Evolutionary conservation across 2,329 filamentous ascomycete species (phyloP), one percentile per base, ranked within the genome.

Genomic region (Dothidotthia symphoricarpi): DNA sequence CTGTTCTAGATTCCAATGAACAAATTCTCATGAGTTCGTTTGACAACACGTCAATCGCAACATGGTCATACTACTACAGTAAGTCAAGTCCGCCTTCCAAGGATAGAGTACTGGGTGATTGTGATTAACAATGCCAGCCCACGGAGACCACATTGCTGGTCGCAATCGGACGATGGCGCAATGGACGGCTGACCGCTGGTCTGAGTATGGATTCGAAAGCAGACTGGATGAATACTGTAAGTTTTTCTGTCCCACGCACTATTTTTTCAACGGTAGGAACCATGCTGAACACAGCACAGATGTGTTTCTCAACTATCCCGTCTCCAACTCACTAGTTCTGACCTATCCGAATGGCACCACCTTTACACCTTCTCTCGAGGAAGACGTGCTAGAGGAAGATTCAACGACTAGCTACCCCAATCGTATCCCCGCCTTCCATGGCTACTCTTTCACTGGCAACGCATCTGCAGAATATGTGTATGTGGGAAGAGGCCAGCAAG

Each of bases 391-490:
- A 10, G 56, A 43, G 28, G 61, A 58, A 28, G 65, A 67, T 30
- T 52, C 57, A 2, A 64, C 59, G 1, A 63, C 64, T 1, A 59
- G 61, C 42, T 71, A 55, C 52, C 64, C 45, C 10, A 53, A 73
- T 47, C 57, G 68, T 6, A 63, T 71, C 10, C 68, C 71, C 0
- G 69, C 64, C 10, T 75, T 75, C 46, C 69, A 75, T 45, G 73
- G 71, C 26, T 74, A 75, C 43, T 73, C 69, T 3, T 66, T 65
- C 37, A 68, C 61, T 16, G 73, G 73, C 13, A 66, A 72, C 47
- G 72, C 68, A 25, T 67, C 63, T 41, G 72, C 69, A 22, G 70
- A 73, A 55, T 74, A 70, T 41, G 69, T 73, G 29, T 74, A 73
- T 41, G 70, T 74, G 11, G 69, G 71, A 19, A 47, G 60, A 45